Base-by-base conservation (phyloP, 2,329 filamentous ascomycete species). In the Ascochyta koolunga region DNA sequence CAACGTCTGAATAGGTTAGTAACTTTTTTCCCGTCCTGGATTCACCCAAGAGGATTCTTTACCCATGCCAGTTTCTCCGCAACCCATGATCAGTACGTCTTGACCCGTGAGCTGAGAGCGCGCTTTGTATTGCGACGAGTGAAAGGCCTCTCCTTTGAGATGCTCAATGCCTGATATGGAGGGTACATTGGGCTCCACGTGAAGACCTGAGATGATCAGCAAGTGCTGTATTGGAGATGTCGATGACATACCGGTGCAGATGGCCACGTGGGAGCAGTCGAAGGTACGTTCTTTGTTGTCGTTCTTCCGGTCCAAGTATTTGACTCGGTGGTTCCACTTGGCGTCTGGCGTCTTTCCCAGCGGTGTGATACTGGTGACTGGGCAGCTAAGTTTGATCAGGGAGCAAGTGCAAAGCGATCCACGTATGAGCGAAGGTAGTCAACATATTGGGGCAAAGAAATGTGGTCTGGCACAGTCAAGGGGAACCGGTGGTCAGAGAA, bases 401-500 rank as follows among this genome's bases (percentile, higher is more conserved):
- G 58, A 25, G 50, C 43, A 7, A 72, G 60, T 15, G 57, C 47
- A 32, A 72, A 72, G 9, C 52, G 58, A 22, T 67, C 58, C n/a
- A 68, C 64, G 33, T 72, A 72, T 11, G 58, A 61, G 15, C 55
- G 60, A 24, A 72, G 55, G 25, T 71, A 72, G 3, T 67, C 62
- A 19, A 72, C 69, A 50, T 72, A 71, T 46, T 70, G 64, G 1
- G 66, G 68, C n/a, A n/a, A 51, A 2, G 68, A 68, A 24, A 71
- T 68, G 40, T 70, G 67, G 43, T 72, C 68, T 7, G 79, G 75
- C 1, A 73, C 73, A 9, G 78, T 72, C 1, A 68, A 1, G n/a
- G 77, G 67, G 2, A 78, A 71, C 1, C 80, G 75, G 53, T 79
- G 80, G 58, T 82, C 80, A 1, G 80, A 82, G 56, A 82, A 83